Evolutionary conservation across 495 filamentous ascomycete species (phyloP), one percentile per base, ranked within the genome.

Genomic region (Recurvomyces mirabilis): DNA sequence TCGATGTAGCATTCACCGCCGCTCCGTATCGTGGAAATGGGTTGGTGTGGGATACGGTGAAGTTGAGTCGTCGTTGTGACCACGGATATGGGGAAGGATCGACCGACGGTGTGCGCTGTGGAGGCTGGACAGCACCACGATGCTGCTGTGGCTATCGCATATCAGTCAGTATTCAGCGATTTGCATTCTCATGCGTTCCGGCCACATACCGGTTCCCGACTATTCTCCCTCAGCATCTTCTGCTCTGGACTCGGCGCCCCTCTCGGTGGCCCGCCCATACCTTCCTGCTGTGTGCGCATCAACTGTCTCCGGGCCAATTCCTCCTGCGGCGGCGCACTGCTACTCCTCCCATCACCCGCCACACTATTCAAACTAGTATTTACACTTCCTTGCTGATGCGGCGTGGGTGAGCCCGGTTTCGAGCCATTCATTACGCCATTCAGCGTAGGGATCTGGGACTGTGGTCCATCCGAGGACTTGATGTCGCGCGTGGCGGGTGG

Each of bases 1-100:
- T 93, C 14, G 88, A 79, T 12, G 82, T 71, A 0, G 87, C 73
- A 61, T 96, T 99, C 63, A 94, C 87, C 7, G 93, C 93, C 32
- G 93, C 87, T 58, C 93, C 93, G 73, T 96, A 96, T 58, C 93
- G 79, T 9, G 93, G 93, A 59, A 99, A 96, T 1, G 93, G 91
- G 49, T 83, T 88, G 10, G 82, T 74, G 50, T 88, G 81, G 5
- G 80, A 73, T 10, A 84, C 76, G 6, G 84, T 82, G 56, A 94
- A 91, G 38, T 84, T 91, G 20, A 99, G 60, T 24, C 84, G 77
- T 21, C 82, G 79, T 60, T 94, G 83, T 28, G 89, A 94, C 93
- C 93, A 99, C 2, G 93, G 93, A 61, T 96, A 99, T 39, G 93
- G 76, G 15, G 84, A 73, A 21, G 72, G 64, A 47, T 67, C 68